A percentile compares a stretch with the other conserved stretches of the same genome.
These are phyloP conservation scores for Salix koriyanagi DNA, from an alignment of 345 rosid species.

Conservation along the genomic window DNA sequence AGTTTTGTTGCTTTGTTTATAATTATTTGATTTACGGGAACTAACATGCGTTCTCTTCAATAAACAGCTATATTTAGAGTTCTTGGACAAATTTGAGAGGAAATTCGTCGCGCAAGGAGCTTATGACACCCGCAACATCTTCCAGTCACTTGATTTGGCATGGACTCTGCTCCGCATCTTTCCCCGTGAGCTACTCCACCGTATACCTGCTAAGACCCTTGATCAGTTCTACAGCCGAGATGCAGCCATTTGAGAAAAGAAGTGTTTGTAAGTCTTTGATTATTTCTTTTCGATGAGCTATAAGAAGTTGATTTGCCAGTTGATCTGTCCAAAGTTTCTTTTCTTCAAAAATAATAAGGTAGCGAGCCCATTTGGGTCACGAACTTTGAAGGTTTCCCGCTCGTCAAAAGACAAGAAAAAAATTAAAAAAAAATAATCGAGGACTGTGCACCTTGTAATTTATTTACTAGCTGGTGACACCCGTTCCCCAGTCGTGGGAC, in stretches of 20 bases:
- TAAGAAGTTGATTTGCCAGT: conserved; percentile 7
- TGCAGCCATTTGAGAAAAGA: conserved; percentile 37
- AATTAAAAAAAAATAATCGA: background rate
- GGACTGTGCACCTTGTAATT: conserved; percentile 19
- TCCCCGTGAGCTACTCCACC: conserved; percentile 97
- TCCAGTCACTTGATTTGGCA: conserved; percentile 92
- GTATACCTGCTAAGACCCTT: conserved; percentile 93
- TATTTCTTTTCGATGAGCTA: conserved; percentile 7
- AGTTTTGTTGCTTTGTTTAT: background rate
- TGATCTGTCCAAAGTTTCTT: background rate
- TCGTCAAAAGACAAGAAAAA: background rate
- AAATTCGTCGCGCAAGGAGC: conserved; percentile 92
- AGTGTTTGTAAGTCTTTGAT: background rate
- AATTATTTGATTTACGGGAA: background rate
- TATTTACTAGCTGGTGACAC: conserved; percentile 8
- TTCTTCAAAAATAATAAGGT: conserved; percentile 18
- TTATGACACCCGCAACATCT: conserved; percentile 88
- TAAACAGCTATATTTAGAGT: conserved; percentile 83
- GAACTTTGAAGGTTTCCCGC: background rate
- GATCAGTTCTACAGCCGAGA: conserved; percentile 86
- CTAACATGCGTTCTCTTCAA: conserved; percentile 18
- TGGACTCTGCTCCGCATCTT: conserved; percentile 96
- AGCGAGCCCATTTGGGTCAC: conserved; percentile 10
- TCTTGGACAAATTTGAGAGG: conserved; percentile 91
- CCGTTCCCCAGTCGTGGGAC: background rate